These are phyloP conservation scores for Lippia alba DNA, from an alignment of 305 asterid species.

Conservation along the genomic window DNA sequence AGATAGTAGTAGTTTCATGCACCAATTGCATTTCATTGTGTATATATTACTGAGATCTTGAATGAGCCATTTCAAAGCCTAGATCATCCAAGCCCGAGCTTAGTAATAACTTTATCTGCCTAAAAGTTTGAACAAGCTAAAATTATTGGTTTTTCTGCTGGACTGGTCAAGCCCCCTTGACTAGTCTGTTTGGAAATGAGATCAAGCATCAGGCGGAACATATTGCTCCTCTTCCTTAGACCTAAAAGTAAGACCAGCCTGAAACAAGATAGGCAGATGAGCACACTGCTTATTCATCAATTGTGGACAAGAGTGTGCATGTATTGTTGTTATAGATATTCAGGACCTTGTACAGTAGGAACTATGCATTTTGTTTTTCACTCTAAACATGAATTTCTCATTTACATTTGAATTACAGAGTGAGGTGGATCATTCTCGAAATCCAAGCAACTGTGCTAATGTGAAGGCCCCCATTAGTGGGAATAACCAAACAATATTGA, in stretches of 20 bases:
- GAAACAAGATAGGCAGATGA: neutral
- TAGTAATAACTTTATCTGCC: constrained; percentile 15
- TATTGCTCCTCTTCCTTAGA: neutral
- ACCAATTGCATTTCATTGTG: neutral
- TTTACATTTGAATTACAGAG: constrained; percentile 53
- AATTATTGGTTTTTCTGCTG: constrained; percentile 11
- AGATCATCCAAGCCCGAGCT: constrained; percentile 16
- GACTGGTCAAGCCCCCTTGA: neutral
- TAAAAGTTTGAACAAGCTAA: neutral
- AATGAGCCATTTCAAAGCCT: constrained; percentile 12
- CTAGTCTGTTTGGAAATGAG: too few species aligned
- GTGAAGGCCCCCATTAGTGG: constrained; percentile 46
- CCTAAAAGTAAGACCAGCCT: neutral
- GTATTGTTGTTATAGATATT: constrained; percentile 19
- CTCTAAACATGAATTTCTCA: constrained; percentile 15
- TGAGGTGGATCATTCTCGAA: constrained; percentile 66
- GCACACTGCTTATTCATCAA: neutral
- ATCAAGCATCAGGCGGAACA: neutral
- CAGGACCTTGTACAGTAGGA: constrained; percentile 13
- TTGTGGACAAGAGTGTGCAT: neutral
- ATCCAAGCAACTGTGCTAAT: constrained; percentile 43
- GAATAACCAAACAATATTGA: constrained; percentile 41
- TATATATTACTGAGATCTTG: too few species aligned
- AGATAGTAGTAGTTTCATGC: neutral
- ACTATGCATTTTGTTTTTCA: constrained; percentile 12